Evolutionary conservation across 345 rosid genomes (phyloP).

Genomic region (Pistacia atlantica): DNA sequence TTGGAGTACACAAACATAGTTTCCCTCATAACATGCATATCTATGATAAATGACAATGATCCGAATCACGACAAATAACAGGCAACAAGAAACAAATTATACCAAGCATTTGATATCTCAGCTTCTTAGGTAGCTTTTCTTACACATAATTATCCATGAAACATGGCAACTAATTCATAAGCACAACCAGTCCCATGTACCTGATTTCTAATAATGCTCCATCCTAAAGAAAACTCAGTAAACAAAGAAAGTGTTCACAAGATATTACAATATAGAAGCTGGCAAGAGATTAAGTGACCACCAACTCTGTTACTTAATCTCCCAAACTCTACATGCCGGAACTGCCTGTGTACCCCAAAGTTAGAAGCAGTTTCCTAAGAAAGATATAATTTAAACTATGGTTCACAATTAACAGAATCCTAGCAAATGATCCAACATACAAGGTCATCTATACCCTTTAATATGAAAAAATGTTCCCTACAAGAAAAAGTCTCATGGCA

Average conservation of each 20-base stretch:
- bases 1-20: not conserved
- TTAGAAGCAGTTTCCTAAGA: too few species aligned
- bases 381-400: too few species aligned
- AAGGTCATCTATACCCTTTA: too few species aligned
- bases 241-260: not conserved
- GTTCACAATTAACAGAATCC: too few species aligned
- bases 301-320: not conserved
- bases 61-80: not conserved
- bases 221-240: not conserved
- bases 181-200: not conserved
- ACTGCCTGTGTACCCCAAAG: too few species aligned
- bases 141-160: not conserved
- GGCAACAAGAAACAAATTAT: not conserved
- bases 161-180: not conserved
- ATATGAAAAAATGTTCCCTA: too few species aligned
- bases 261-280: not conserved
- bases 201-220: not conserved
- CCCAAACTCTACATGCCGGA: not conserved
- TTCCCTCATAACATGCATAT: not conserved
- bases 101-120: not conserved
- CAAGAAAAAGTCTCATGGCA: not conserved
- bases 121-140: not conserved
- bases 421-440: too few species aligned
- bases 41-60: not conserved
- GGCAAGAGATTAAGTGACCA: too few species aligned